Base-by-base conservation (phyloP, 805 yeast species). In the Ogataea philodendri region DNA sequence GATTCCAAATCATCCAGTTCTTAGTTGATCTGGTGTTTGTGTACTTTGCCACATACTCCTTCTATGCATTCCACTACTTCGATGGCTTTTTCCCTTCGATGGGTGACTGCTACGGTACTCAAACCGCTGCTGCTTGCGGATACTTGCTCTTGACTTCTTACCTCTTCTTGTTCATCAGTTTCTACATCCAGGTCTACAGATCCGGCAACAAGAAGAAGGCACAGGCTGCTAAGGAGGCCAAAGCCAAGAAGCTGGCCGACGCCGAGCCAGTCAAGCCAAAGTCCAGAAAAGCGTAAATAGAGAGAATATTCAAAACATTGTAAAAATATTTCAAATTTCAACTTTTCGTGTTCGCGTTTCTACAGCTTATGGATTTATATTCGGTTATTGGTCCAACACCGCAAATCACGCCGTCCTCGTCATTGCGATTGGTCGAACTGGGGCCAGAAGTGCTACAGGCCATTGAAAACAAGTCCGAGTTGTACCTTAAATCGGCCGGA, bases 1-100 rank as follows among this genome's bases (percentile, higher is more conserved):
- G 95, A 48, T 81, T 86, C 72, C 98, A 90, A 71, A 90, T 90
- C 66, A 69, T 85, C 55, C 98, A 90, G 69, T 90, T 90, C 59
- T 67, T 90, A 49, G 72, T 90, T 57, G 98, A 90, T 64, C 75
- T 90, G 57, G 78, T 72, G 26, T 89, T 90, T 60, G 94, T 93
- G 47, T 93, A 88, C 72, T 88, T 85, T 63, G 96, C 96, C 33
- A 83, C 95, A 37, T 90, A 86, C 67, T 82, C 96, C 45, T 88
- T 82, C 68, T 87, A 84, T 51, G 89, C 93, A 24, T 69, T 70
- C 60, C 73, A 70, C 42, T 87, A 80, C 70, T 81, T 69, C 57
- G 54, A 62, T 30, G 69, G 71, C 35, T 52, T 65, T 44, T 63
- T 89, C 59, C 96, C 96, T 41, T 77, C 84, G 66, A 59, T 58